These are phyloP conservation scores for Tuber borchii DNA, from an alignment of 495 filamentous ascomycete genomes.

Conservation along the genomic window DNA sequence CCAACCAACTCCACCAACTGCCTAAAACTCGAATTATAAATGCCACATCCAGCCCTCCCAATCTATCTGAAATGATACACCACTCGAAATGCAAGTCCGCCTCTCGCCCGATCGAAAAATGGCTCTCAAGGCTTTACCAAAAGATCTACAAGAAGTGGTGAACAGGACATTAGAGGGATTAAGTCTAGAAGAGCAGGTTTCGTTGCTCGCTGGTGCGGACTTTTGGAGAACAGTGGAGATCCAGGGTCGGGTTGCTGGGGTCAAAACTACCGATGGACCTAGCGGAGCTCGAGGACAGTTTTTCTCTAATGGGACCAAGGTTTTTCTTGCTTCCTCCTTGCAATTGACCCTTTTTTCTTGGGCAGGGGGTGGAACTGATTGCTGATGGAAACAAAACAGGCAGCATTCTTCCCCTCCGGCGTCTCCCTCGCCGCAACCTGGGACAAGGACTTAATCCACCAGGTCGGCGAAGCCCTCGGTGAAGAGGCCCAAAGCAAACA, in stretches of 20 bases:
- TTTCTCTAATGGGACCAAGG: slow-evolving; percentile 58
- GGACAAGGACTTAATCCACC: slow-evolving; percentile 61
- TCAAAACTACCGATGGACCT: slow-evolving; percentile 71
- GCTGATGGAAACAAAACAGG: slow-evolving; percentile 45
- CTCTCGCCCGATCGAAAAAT: neutral
- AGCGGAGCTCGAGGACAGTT: slow-evolving; percentile 71
- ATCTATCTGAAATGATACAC: neutral
- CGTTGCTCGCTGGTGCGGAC: slow-evolving; percentile 59
- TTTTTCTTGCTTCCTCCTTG: slow-evolving; percentile 25
- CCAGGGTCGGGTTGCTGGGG: slow-evolving; percentile 48
- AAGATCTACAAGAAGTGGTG: slow-evolving; percentile 12
- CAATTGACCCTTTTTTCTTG: slow-evolving; percentile 39
- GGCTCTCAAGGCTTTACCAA: neutral
- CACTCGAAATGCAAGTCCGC: neutral
- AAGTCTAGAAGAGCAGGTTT: slow-evolving; percentile 47
- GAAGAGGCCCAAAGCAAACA: slow-evolving; percentile 67
- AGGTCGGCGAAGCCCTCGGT: slow-evolving; percentile 64
- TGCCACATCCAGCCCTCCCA: neutral
- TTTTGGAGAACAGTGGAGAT: slow-evolving; percentile 71
- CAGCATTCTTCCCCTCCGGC: slow-evolving; percentile 66
- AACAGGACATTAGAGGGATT: slow-evolving; percentile 34
- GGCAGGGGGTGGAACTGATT: slow-evolving; percentile 42
- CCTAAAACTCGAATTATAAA: neutral
- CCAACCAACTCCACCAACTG: neutral
- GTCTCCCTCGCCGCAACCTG: slow-evolving; percentile 74